phyloP scores from a whole-genome alignment of 768 basidiomycete genomes.

The Lactarius hatsudake region DNA sequence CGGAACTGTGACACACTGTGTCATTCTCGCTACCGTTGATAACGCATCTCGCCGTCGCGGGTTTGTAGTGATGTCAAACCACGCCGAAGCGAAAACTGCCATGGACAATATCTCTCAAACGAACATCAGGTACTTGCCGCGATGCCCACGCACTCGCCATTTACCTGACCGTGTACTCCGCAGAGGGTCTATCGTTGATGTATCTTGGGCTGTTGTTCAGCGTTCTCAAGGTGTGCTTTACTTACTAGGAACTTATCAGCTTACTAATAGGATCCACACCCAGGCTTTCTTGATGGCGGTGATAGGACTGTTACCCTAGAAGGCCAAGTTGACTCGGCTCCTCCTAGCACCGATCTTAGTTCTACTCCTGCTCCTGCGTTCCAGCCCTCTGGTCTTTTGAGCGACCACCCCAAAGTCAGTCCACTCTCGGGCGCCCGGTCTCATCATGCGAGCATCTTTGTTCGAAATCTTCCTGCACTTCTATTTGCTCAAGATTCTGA shows the following conservation, averaged over 20 bases:
- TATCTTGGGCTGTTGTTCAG: slow-evolving; percentile 87
- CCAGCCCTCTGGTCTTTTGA: slow-evolving; percentile 27
- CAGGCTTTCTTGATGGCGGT: slow-evolving; percentile 79
- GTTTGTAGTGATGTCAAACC: slow-evolving; percentile 75
- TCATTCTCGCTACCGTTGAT: slow-evolving; percentile 81
- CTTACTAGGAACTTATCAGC: slow-evolving; percentile 12
- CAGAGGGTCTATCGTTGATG: slow-evolving; percentile 73
- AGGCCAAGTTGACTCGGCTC: slow-evolving; percentile 39
- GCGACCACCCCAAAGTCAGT: slow-evolving; percentile 3
- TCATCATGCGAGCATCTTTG: slow-evolving; percentile 43
- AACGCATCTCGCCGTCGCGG: slow-evolving; percentile 81
- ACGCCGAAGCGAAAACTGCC: slow-evolving; percentile 67
- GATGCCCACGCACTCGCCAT: background rate
- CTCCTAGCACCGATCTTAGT: slow-evolving; percentile 32
- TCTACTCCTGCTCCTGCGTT: slow-evolving; percentile 30
- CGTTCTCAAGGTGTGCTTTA: slow-evolving; percentile 64
- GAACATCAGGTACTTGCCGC: slow-evolving; percentile 57
- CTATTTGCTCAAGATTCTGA: slow-evolving; percentile 67
- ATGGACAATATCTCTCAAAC: slow-evolving; percentile 67
- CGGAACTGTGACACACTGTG: slow-evolving; percentile 70
- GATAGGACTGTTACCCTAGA: slow-evolving; percentile 69
- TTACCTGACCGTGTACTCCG: slow-evolving; percentile 16
- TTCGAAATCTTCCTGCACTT: slow-evolving; percentile 62
- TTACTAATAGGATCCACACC: background rate
- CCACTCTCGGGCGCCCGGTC: slow-evolving; percentile 10